Percentiles rank a stretch among this genome's conserved stretches.
These are phyloP conservation scores for Ceratocystiopsis sp. DNA, from an alignment of 2,329 filamentous ascomycete species.

Conservation along the genomic window DNA sequence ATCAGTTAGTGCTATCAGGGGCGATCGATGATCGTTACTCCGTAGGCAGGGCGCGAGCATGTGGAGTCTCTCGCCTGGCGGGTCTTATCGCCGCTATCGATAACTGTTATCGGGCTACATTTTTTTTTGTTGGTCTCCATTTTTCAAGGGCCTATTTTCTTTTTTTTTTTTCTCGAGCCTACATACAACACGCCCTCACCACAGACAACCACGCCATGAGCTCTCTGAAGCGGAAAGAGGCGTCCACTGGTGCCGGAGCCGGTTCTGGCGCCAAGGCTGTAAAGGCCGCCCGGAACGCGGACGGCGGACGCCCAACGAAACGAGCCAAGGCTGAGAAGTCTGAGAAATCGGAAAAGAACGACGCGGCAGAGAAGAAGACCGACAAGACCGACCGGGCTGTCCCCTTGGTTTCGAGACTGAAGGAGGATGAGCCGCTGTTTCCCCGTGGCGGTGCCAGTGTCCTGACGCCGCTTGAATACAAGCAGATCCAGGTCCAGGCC, in stretches of 20 bases:
- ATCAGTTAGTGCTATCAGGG: no score
- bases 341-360: neutral
- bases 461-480: constrained; percentile 83
- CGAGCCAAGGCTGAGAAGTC: constrained; percentile 5
- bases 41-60: no score
- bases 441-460: constrained; percentile 83
- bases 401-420: constrained; percentile 28
- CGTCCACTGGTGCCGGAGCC: constrained; percentile 1
- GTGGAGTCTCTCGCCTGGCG: no score
- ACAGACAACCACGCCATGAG: constrained; percentile 4
- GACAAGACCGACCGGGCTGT: neutral
- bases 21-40: constrained; percentile 1
- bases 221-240: constrained; percentile 10
- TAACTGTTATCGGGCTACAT: constrained; percentile 6
- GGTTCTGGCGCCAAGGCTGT: constrained; percentile 1
- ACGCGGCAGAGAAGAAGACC: neutral
- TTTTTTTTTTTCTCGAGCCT: neutral
- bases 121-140: constrained; percentile 4
- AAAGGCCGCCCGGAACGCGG: constrained; percentile 1
- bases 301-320: constrained; percentile 7
- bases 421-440: constrained; percentile 77
- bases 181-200: neutral
- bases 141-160: constrained; percentile 3
- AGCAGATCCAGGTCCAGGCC: constrained; percentile 88
- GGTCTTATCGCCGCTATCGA: constrained; percentile 3